These are phyloP conservation scores for Auricularia auricula-judae DNA, from an alignment of 768 basidiomycete species.

Conservation along the genomic window DNA sequence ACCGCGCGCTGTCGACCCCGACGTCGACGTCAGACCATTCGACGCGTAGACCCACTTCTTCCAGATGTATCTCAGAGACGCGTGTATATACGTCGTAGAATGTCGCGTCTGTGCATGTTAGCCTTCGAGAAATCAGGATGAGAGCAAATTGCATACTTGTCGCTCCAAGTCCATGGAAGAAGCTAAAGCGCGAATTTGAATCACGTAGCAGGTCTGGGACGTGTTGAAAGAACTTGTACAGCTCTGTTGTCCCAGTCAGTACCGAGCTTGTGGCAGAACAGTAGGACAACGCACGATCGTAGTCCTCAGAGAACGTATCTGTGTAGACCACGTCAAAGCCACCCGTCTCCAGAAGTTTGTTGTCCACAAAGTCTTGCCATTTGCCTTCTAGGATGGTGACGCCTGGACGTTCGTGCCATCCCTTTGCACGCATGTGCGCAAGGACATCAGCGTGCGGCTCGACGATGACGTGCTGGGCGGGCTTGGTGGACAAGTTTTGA, in stretches of 20 bases:
- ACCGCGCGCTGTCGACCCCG: constrained; percentile 31
- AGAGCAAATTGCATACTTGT: constrained; percentile 49
- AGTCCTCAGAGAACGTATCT: constrained; percentile 88
- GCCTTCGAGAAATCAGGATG: constrained; percentile 1
- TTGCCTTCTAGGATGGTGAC: constrained; percentile 79
- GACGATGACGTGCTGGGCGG: constrained; percentile 74
- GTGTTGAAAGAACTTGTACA: constrained; percentile 71
- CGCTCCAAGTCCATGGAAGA: constrained; percentile 95
- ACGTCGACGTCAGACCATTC: constrained; percentile 78
- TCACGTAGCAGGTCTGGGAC: constrained; percentile 68
- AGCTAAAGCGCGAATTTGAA: constrained; percentile 74
- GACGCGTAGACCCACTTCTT: constrained; percentile 69
- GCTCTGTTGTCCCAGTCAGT: constrained; percentile 26
- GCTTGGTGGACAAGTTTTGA: constrained; percentile 48
- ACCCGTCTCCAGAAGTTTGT: constrained; percentile 44
- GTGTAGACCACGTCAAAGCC: constrained; percentile 87
- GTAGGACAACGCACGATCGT: constrained; percentile 38
- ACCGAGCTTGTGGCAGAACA: background rate
- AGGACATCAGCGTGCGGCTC: constrained; percentile 93
- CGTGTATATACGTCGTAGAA: constrained; percentile 89
- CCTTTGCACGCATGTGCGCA: constrained; percentile 53
- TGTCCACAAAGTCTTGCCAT: constrained; percentile 82
- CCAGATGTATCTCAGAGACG: constrained; percentile 74
- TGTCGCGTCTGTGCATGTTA: constrained; percentile 46
- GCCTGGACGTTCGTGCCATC: constrained; percentile 70